Evolutionary conservation across 257 asterid genomes (phyloP).

Genomic region (Galeopsis tetrahit): DNA sequence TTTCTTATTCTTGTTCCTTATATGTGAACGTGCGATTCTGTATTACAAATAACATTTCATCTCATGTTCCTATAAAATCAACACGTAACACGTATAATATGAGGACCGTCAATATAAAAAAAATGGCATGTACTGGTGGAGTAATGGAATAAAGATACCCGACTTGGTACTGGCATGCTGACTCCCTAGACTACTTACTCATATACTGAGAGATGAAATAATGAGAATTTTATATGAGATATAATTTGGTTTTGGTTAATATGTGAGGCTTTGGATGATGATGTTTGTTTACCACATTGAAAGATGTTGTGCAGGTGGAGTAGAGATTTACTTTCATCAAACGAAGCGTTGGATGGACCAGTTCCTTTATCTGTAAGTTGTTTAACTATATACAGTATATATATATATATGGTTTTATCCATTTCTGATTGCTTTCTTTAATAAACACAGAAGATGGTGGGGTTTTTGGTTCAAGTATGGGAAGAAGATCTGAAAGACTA

Average conservation of each 20-base stretch:
- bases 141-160: neutral
- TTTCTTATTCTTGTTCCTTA: neutral
- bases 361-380: constrained; percentile 42
- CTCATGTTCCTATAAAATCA: neutral
- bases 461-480: constrained; percentile 35
- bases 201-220: neutral
- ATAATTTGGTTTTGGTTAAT: neutral
- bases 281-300: neutral
- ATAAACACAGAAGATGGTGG: constrained; percentile 38
- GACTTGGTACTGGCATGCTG: neutral
- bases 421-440: neutral
- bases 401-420: neutral
- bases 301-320: constrained; percentile 29
- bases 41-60: neutral
- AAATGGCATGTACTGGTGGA: neutral
- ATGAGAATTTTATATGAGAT: neutral
- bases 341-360: constrained; percentile 24
- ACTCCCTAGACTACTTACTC: neutral
- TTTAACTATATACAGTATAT: too few species aligned
- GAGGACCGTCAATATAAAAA: neutral
- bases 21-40: neutral
- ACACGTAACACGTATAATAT: neutral
- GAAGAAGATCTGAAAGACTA: constrained; percentile 13
- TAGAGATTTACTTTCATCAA: constrained; percentile 19
- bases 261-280: neutral